Base-by-base conservation (phyloP, 108 stramenopile species). In the Discostella pseudostelligera region DNA sequence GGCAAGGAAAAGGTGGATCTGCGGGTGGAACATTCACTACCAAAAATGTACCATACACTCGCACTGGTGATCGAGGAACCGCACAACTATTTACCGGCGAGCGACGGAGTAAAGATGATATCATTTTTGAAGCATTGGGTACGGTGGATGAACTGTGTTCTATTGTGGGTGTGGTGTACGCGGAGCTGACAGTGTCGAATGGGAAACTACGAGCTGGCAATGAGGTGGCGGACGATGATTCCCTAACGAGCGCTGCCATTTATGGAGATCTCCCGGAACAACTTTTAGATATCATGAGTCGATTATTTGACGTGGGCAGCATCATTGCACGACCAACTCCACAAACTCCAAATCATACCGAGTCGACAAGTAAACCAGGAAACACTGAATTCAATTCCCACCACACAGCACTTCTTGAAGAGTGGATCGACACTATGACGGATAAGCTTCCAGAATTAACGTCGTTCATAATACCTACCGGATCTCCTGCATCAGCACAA, bases 31-130 rank as follows among this genome's bases (percentile, higher is more conserved):
- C 50, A 37, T 40, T 68, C 3, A 87, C 89, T 5, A 55, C 56
- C 43, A 93, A 93, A 72, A 94, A 94, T 81, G 93, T 94, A 2
- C 93, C 93, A 0, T 94, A 94, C 66, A 94, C 93, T 0, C 74
- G 93, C 0, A 59, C 43, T 8, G 93, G 93, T 0, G 93, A 94
- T 62, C 39, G 44, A 0, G 88, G 88, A 22, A 89, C 82, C 5
- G 87, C 89, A 8, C 72, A 78, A 66, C 73, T 90, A 47, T 79
- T 87, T 14, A 91, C 86, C 13, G 89, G 89, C 25, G 93, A 89
- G 64, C 76, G 89, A 29, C 83, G 89, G 32, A 77, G 65, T 44
- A 94, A 94, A 65, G 74, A 77, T 51, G 89, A 90, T 67, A 45
- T 40, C 25, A 59, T 83, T 13, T 90, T 94, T 70, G 93, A 90